Evolutionary conservation across 768 basidiomycete species (phyloP).

Genomic region (Nidula microcarpa): DNA sequence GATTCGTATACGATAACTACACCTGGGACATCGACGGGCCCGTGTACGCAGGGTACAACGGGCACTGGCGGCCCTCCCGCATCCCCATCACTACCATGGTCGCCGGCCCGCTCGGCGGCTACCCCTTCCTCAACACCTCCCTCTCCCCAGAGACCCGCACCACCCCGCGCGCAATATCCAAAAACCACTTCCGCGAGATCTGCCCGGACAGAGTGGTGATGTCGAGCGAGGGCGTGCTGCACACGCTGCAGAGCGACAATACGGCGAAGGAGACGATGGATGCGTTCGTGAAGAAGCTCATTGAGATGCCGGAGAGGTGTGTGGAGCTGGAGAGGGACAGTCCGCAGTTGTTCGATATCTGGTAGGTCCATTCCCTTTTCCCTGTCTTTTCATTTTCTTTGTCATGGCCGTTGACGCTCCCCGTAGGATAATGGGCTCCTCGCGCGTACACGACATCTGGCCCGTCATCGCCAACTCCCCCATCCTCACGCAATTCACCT

Average conservation of each 20-base stretch:
- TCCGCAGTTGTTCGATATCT: constrained; percentile 47
- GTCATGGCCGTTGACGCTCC: too few species aligned
- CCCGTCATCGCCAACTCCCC: constrained; percentile 42
- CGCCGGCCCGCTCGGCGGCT: constrained; percentile 11
- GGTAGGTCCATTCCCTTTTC: constrained; percentile 29
- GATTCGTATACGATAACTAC: constrained; percentile 58
- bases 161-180: constrained; percentile 41
- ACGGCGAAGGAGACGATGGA: constrained; percentile 15
- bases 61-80: constrained; percentile 46
- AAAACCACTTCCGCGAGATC: constrained; percentile 39
- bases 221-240: constrained; percentile 17
- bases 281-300: constrained; percentile 42
- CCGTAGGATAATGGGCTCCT: constrained; percentile 47
- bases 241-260: background rate
- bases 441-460: constrained; percentile 41
- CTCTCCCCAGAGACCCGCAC: background rate
- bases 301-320: constrained; percentile 36
- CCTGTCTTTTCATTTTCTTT: constrained; percentile 1
- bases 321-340: constrained; percentile 37
- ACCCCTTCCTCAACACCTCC: background rate
- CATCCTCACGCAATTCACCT: constrained; percentile 48
- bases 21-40: constrained; percentile 44
- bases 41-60: constrained; percentile 44
- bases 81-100: constrained; percentile 54
- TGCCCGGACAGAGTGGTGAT: constrained; percentile 36